Evolutionary conservation across 495 filamentous ascomycete genomes (phyloP).

Genomic region (Aspergillus conjunctus): DNA sequence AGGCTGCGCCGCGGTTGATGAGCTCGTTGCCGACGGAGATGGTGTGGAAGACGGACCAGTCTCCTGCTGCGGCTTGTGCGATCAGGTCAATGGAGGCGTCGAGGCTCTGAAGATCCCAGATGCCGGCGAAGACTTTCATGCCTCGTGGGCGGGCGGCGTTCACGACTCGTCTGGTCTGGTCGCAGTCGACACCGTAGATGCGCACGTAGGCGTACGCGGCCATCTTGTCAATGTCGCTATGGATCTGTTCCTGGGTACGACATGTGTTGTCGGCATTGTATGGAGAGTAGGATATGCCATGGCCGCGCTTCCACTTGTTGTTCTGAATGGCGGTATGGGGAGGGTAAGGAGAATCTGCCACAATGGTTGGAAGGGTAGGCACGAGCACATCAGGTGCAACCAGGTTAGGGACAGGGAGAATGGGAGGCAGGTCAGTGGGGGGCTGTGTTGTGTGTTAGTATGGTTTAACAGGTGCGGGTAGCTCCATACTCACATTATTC

Average conservation of each 20-base stretch:
- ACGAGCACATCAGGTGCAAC: conserved; percentile 13
- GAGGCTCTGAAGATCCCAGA: conserved; percentile 66
- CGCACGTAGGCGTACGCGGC: conserved; percentile 62
- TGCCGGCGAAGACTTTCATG: conserved; percentile 71
- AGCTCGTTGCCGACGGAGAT: conserved; percentile 81
- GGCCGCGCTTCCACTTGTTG: conserved; percentile 19
- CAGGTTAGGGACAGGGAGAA: conserved; percentile 10
- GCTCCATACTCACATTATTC: conserved; percentile 1
- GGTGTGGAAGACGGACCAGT: conserved; percentile 69
- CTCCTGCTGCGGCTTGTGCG: conserved; percentile 51
- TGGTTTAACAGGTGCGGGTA: not conserved
- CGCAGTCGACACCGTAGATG: conserved; percentile 80
- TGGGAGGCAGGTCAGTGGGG: conserved; percentile 14
- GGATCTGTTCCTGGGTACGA: conserved; percentile 64
- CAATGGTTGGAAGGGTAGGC: conserved; percentile 17
- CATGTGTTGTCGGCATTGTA: conserved; percentile 68
- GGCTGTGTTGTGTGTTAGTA: conserved; percentile 5
- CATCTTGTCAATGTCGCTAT: conserved; percentile 60
- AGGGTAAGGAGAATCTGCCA: conserved; percentile 10
- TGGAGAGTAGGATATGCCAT: conserved; percentile 73
- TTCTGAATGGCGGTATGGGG: conserved; percentile 10
- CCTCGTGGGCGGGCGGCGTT: conserved; percentile 57
- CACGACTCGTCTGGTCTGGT: conserved; percentile 64
- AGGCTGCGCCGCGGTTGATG: conserved; percentile 63
- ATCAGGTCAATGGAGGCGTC: conserved; percentile 55